Evolutionary conservation across 2,329 filamentous ascomycete genomes (phyloP).

Genomic region (Alternaria triticimaculans): DNA sequence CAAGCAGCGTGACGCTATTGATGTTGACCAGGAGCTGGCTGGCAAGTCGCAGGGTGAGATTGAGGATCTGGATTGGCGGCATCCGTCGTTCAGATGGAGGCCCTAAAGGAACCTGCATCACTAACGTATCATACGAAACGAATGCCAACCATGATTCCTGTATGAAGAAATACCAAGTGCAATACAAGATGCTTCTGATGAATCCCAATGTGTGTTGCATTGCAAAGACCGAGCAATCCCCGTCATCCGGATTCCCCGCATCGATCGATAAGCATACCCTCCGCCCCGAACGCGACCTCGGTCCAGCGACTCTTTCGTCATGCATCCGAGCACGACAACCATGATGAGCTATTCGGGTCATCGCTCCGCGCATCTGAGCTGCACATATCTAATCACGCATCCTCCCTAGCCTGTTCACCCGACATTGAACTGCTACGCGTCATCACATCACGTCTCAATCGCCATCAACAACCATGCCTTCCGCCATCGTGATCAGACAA

Average conservation of each 20-base stretch:
- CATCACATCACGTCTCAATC: not conserved
- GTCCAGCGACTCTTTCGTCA: conserved; percentile 14
- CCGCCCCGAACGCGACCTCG: conserved; percentile 13
- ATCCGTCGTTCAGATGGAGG: conserved; percentile 70
- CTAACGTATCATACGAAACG: no score
- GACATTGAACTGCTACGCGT: not conserved
- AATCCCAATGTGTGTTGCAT: not conserved
- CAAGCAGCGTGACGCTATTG: conserved; percentile 60
- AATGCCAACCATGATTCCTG: not conserved
- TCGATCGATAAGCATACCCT: not conserved
- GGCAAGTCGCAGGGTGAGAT: conserved; percentile 51
- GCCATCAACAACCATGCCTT: conserved; percentile 50
- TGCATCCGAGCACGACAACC: conserved; percentile 12
- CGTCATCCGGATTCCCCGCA: conserved; percentile 15
- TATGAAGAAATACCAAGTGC: not conserved
- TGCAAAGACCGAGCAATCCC: not conserved
- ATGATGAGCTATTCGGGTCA: not conserved
- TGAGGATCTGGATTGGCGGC: conserved; percentile 52
- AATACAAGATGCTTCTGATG: not conserved
- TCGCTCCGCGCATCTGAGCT: not conserved
- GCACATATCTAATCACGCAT: not conserved
- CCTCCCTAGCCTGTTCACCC: not conserved
- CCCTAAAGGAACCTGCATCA: conserved; percentile 33
- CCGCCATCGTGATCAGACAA: conserved; percentile 69
- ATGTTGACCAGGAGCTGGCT: conserved; percentile 63